Evolutionary conservation across 371 early-diverging fungal genomes (phyloP), one percentile per base, ranked within the genome.

Genomic region (Entomophthora muscae): DNA sequence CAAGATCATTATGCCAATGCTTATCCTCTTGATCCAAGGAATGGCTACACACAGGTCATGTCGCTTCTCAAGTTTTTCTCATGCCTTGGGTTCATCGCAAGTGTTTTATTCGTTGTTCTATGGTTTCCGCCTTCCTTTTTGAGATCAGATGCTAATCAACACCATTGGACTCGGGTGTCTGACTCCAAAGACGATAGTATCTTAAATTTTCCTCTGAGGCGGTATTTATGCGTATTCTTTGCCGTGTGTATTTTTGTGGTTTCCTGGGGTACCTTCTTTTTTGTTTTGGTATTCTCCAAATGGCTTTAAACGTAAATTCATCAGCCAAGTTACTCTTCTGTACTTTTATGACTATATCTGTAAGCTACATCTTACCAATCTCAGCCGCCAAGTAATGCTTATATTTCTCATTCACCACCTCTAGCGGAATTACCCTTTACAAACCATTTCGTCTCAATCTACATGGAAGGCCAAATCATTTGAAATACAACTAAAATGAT

Each of bases 1-100:
- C 61, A 61, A 51, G 61, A 61, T 61, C 55, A 55, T 42, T 42
- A 42, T 17, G 42, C 42, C 42, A 42, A 5, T 17, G 10, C 17
- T 5, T 10, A 42, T 42, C 42, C 42, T 10, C 5, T 17, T 42
- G 42, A 42, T 17, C 42, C 42, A 42, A 42, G 42, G 42, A 42
- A 42, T 42, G 42, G 42, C 42, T 42, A 42, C 17, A 42, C 42
- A 10, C 42, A 42, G 17, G 42, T 42, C 42, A 42, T 42, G 42
- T 10, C 42, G 42, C 42, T 42, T 10, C 17, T 42, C 42, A 42
- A 42, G 42, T 42, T 42, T 42, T 17, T 42, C 42, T 5, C 42
- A 5, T 42, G 42, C 17, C 5, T 17, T 17, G 42, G 42, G 10
- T 42, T 42, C 42, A 5, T 42, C 42, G 5, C 42, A 42, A 42